phyloP scores from a whole-genome alignment of 2,329 filamentous ascomycete species.

The Ascochyta pisi region DNA sequence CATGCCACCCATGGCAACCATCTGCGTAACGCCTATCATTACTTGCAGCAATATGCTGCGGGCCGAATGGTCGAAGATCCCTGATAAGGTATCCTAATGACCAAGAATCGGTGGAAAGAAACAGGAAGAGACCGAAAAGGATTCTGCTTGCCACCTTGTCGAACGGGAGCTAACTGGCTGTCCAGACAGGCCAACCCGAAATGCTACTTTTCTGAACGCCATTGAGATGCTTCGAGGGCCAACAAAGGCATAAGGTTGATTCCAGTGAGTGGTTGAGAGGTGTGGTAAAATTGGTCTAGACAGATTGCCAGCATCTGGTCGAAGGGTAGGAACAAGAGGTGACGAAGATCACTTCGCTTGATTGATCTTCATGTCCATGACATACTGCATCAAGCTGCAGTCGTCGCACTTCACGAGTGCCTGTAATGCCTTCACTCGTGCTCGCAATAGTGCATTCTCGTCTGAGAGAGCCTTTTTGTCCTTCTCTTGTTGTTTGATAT shows the following conservation, averaged over 20 bases:
- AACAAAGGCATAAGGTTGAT: neutral
- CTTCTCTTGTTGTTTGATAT: slow-evolving; percentile 56
- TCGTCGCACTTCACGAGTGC: slow-evolving; percentile 56
- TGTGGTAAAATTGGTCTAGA: slow-evolving; percentile 1
- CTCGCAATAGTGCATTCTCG: slow-evolving; percentile 48
- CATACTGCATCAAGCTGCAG: slow-evolving; percentile 54
- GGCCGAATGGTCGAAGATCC: neutral
- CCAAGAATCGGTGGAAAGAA: slow-evolving; percentile 5
- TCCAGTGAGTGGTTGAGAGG: slow-evolving; percentile 3
- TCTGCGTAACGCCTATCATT: slow-evolving; percentile 21
- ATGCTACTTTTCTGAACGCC: slow-evolving; percentile 27
- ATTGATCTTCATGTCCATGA: slow-evolving; percentile 51
- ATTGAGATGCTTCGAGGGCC: slow-evolving; percentile 17
- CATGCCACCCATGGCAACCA: slow-evolving; percentile 10
- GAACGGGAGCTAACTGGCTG: slow-evolving; percentile 20
- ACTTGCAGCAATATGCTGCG: slow-evolving; percentile 13
- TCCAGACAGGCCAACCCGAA: slow-evolving; percentile 17
- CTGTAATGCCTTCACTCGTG: slow-evolving; percentile 52
- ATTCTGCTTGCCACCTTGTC: neutral
- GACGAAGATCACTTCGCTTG: slow-evolving; percentile 27
- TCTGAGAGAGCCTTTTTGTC: slow-evolving; percentile 50
- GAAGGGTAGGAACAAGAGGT: neutral
- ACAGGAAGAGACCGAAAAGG: neutral
- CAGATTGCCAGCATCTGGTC: slow-evolving; percentile 21
- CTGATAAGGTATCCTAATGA: neutral